Evolutionary conservation across 192 early-diverging fungal species (phyloP).

Genomic region (Gonapodya prolifera): DNA sequence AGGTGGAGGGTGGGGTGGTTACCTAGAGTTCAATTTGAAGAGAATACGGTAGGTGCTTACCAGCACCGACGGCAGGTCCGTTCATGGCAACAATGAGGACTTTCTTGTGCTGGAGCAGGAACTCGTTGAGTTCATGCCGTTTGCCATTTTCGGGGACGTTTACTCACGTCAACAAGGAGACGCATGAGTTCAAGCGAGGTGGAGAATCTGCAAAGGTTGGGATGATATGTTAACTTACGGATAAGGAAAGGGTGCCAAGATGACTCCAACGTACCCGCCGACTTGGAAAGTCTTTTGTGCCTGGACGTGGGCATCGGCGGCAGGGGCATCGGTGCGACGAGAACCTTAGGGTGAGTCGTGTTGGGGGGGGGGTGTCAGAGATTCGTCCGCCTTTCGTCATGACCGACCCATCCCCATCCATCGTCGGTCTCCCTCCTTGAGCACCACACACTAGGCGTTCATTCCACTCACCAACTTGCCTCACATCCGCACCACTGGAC

Average conservation of each 20-base stretch:
- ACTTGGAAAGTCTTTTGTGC: neutral
- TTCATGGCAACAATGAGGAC: slow-evolving; percentile 5
- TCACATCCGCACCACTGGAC: neutral
- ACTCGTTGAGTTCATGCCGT: too few relatives aligned
- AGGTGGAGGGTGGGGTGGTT: neutral
- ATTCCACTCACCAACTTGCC: neutral
- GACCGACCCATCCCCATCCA: neutral
- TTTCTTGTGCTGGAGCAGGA: slow-evolving; percentile 3
- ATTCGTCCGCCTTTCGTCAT: neutral
- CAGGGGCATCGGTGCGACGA: neutral
- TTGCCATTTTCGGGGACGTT: too few relatives aligned
- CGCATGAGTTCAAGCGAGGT: neutral
- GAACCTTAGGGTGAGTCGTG: neutral
- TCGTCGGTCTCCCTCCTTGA: neutral
- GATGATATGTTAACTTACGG: neutral
- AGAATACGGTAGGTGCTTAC: neutral
- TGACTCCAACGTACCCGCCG: neutral
- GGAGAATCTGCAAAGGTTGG: neutral
- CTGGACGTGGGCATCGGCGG: neutral
- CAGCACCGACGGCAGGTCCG: neutral
- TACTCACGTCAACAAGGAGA: neutral
- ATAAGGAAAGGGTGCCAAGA: neutral
- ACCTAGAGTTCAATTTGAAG: neutral
- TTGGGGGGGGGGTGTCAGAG: neutral
- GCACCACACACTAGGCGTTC: neutral